Evolutionary conservation across 1,284 basidiomycete species (phyloP).

Genomic region (Ganoderma sinense): DNA sequence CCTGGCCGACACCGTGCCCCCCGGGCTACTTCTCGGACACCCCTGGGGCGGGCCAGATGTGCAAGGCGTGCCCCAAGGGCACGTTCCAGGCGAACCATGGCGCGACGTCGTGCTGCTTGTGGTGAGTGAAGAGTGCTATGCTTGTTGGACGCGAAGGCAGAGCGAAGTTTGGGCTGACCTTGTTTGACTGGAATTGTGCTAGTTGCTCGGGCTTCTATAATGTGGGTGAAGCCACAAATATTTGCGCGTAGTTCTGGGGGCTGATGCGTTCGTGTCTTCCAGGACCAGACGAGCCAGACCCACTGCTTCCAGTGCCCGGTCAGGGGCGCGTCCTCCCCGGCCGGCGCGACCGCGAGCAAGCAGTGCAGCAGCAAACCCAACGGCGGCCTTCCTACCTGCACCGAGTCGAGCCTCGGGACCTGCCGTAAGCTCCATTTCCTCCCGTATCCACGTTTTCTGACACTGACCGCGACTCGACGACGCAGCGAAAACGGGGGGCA

Average conservation of each 20-base stretch:
- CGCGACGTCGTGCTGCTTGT: conserved; percentile 34
- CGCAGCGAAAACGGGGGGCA: conserved; percentile 23
- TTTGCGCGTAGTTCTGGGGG: neutral
- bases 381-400: conserved; percentile 31
- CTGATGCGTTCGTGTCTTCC: neutral
- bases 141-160: neutral
- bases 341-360: conserved; percentile 22
- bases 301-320: conserved; percentile 34
- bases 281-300: conserved; percentile 26
- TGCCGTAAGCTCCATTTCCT: conserved; percentile 27
- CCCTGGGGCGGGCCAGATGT: conserved; percentile 27
- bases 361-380: conserved; percentile 26
- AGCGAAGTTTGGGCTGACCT: neutral
- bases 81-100: conserved; percentile 31
- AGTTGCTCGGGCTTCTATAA: conserved; percentile 37
- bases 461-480: neutral
- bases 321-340: conserved; percentile 30
- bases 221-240: neutral
- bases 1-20: conserved; percentile 21
- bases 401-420: conserved; percentile 14
- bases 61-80: conserved; percentile 33
- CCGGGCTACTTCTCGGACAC: conserved; percentile 26
- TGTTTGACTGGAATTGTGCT: neutral
- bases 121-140: conserved; percentile 18
- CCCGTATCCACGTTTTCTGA: neutral